Percentiles rank a stretch among this genome's conserved stretches.
Evolutionary conservation across 306 rosid genomes (phyloP).

Genomic region (Trichosanthes cucumerina): DNA sequence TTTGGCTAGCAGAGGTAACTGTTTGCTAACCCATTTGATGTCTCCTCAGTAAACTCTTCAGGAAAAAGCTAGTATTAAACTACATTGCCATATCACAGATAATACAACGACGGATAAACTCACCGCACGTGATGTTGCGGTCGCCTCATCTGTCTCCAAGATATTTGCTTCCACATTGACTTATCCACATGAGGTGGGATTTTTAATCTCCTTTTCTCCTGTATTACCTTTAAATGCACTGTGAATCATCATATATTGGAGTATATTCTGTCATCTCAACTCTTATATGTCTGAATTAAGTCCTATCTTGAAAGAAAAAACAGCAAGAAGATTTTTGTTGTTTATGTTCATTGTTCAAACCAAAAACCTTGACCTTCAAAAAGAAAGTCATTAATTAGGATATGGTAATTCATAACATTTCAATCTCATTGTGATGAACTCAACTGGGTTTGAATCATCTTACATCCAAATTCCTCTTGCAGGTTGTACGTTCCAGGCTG

Average conservation of each 20-base stretch:
- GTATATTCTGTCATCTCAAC: neutral
- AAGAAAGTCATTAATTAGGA: neutral
- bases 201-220: neutral
- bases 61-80: neutral
- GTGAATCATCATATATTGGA: neutral
- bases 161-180: conserved; percentile 83
- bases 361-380: neutral
- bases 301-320: neutral
- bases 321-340: neutral
- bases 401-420: neutral
- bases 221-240: neutral
- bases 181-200: conserved; percentile 73
- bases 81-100: conserved; percentile 25
- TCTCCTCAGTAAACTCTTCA: neutral
- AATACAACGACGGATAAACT: conserved; percentile 55
- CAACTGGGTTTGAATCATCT: neutral
- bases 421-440: neutral
- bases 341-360: neutral
- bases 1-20: conserved; percentile 58
- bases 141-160: conserved; percentile 79
- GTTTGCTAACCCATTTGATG: conserved; percentile 6
- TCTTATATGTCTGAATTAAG: neutral
- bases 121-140: conserved; percentile 69
- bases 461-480: conserved; percentile 1
- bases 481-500: conserved; percentile 89